Evolutionary conservation across 2,329 filamentous ascomycete species (phyloP).

Genomic region (Cryphonectria radicalis): DNA sequence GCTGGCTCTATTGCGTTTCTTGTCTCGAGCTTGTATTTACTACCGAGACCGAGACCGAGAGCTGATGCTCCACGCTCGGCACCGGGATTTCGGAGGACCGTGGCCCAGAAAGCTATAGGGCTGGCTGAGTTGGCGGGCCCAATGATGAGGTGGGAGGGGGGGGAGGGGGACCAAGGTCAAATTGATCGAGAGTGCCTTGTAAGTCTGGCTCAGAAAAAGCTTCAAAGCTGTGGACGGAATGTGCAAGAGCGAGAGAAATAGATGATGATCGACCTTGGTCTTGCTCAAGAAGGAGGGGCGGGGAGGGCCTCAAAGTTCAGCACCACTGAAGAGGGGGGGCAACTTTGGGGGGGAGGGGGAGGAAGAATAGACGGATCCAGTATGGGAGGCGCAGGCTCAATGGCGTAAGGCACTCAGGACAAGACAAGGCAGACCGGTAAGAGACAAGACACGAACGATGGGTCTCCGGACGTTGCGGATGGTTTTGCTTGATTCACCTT

Average conservation of each 20-base stretch:
- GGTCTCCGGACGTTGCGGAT: neutral
- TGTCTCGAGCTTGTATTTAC: constrained; percentile 1
- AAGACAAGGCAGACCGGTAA: neutral
- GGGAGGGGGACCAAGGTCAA: too few relatives aligned
- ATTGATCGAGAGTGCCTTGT: too few relatives aligned
- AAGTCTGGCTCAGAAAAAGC: too few relatives aligned
- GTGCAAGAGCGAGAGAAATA: too few relatives aligned
- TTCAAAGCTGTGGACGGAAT: too few relatives aligned
- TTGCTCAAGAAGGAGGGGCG: too few relatives aligned
- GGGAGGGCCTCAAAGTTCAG: neutral
- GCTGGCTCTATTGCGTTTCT: neutral
- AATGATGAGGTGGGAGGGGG: too few relatives aligned
- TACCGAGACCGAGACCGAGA: constrained; percentile 29
- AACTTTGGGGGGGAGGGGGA: neutral
- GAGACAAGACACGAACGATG: too few relatives aligned
- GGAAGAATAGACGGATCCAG: neutral
- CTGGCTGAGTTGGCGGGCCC: neutral
- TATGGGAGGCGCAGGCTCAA: neutral
- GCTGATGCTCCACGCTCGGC: neutral
- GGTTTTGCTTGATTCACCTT: neutral
- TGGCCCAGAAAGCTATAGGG: neutral
- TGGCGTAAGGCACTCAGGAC: neutral
- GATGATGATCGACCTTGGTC: too few relatives aligned
- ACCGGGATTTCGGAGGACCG: neutral
- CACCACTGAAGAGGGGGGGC: neutral